phyloP scores from a whole-genome alignment of 495 filamentous ascomycete genomes.

The Aspergillus saccharolyticus region DNA sequence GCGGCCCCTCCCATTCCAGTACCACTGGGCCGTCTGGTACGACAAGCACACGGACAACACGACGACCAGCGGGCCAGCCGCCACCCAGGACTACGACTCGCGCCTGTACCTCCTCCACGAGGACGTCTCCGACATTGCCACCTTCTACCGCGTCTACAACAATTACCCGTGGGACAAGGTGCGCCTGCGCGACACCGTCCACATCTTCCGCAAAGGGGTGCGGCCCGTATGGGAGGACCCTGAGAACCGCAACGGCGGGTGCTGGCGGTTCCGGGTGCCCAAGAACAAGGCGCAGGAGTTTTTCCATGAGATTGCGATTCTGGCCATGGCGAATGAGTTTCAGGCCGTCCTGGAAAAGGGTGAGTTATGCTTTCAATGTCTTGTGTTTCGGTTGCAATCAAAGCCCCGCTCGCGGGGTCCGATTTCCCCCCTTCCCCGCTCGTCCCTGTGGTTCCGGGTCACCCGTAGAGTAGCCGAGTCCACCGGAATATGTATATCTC shows the following conservation, averaged over 20 bases:
- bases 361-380: constrained; percentile 29
- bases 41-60: constrained; percentile 40
- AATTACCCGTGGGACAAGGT: constrained; percentile 75
- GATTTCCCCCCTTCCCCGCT: not conserved
- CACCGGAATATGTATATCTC: too few species aligned
- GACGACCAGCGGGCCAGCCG: constrained; percentile 50
- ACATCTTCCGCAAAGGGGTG: constrained; percentile 84
- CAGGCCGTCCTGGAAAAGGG: constrained; percentile 69
- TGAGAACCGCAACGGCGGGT: constrained; percentile 72
- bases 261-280: constrained; percentile 82
- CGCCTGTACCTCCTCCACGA: constrained; percentile 62
- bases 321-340: constrained; percentile 81
- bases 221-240: constrained; percentile 88
- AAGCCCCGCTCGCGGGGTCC: too few species aligned
- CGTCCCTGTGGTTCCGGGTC: not conserved
- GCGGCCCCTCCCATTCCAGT: constrained; percentile 47
- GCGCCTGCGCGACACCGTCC: constrained; percentile 74
- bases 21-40: constrained; percentile 57
- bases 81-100: constrained; percentile 48
- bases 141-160: constrained; percentile 88
- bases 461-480: too few species aligned
- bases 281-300: constrained; percentile 68
- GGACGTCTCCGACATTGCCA: constrained; percentile 67
- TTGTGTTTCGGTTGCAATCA: too few species aligned
- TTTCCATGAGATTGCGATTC: constrained; percentile 72